These are phyloP conservation scores for Paspalum notatum DNA, from an alignment of 176 grass and related monocot species.

Conservation along the genomic window DNA sequence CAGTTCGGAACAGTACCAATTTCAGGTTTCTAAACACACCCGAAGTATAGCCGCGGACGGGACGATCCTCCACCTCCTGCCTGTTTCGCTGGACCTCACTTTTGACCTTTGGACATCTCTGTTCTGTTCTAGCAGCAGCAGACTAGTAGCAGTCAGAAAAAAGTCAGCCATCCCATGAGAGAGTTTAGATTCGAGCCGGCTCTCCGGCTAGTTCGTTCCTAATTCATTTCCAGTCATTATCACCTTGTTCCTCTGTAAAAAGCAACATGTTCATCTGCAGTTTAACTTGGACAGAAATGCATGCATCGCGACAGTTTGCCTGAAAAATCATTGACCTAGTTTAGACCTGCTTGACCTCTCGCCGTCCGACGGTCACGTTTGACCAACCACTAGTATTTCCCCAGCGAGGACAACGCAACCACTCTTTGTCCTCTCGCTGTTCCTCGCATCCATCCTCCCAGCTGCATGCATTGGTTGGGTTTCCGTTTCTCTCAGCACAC, in stretches of 20 bases:
- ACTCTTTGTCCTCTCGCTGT: slow-evolving; percentile 40
- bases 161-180: background rate
- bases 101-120: background rate
- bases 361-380: slow-evolving; percentile 31
- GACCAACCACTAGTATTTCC: slow-evolving; percentile 30
- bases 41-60: too few species aligned
- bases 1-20: too few species aligned
- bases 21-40: too few species aligned
- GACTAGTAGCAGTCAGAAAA: background rate
- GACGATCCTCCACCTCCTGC: background rate
- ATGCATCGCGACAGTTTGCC: background rate
- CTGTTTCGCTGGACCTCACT: background rate
- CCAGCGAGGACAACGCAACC: slow-evolving; percentile 20
- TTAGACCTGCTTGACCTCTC: slow-evolving; percentile 36
- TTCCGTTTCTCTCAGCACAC: background rate
- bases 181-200: background rate
- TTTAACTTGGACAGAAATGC: background rate
- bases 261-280: background rate
- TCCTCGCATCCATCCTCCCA: slow-evolving; percentile 37
- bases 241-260: background rate
- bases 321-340: slow-evolving; percentile 39
- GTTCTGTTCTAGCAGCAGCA: background rate
- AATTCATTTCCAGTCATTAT: background rate
- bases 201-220: background rate
- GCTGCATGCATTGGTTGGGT: slow-evolving; percentile 14